Evolutionary conservation across 306 rosid species (phyloP), one percentile per base, ranked within the genome.

Genomic region (Cicer pinnatifidum): DNA sequence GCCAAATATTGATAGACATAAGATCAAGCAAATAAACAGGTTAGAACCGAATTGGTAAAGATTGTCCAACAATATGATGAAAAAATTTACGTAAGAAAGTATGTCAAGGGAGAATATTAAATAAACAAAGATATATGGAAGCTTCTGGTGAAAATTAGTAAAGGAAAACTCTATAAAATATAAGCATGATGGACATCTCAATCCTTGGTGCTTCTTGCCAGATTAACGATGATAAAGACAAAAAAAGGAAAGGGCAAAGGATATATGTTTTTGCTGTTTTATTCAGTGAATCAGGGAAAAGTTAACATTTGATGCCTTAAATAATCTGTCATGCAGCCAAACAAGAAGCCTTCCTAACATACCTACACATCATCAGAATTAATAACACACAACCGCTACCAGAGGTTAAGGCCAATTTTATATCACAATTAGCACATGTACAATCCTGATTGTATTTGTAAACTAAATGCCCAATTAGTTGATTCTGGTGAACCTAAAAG

Each of bases 311-410:
- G 39, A 47, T 54, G 61, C 35, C 39, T 48, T 19, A 17, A 9
- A 69, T 54, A 72, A 66, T 73, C 64, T 72, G 28, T 45, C 71
- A 39, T 73, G 50, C 43, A 41, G 47, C 67, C 61, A 72, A 38
- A 67, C 53, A 58, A 67, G 51, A 81, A 65, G 51, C 71, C 33
- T 45, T 70, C 63, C 19, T 56, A 67, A 72, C 62, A 72, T 19
- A 19, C 72, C 45, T 23, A 67, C 35, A 64, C 50, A 73, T 35
- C 73, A 72, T 39, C 54, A 67, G 19, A 59, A 44, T 67, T 60
- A 50, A 67, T 41, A 65, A 67, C 72, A 63, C 46, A 51, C n/a
- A 67, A 45, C 11, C 61, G 37, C 63, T 67, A 69, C 5, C 65
- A 66, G 46, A 71, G 59, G 46, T 33, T 78, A 28, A 71, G 39